phyloP scores from a whole-genome alignment of 2,329 filamentous ascomycete genomes.

The Penicillium sp. region DNA sequence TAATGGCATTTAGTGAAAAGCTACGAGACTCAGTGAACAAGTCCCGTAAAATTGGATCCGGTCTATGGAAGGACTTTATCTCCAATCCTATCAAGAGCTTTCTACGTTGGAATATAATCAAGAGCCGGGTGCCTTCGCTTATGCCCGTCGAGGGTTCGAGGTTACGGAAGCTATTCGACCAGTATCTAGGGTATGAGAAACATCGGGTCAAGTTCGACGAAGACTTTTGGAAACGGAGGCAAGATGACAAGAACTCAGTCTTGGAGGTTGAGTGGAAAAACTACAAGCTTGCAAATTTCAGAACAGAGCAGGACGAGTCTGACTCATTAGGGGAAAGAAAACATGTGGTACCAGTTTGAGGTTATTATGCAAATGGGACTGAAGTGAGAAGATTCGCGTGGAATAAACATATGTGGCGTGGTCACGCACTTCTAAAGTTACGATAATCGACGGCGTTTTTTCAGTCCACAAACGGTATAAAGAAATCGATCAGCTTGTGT shows the following conservation, averaged over 20 bases:
- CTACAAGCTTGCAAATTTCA: conserved; percentile 5
- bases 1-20: conserved; percentile 55
- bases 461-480: too few species aligned
- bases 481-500: too few species aligned
- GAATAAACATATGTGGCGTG: too few species aligned
- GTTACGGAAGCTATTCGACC: conserved; percentile 23
- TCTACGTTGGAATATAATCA: conserved; percentile 12
- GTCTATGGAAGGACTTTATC: conserved; percentile 26
- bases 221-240: conserved; percentile 32
- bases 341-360: too few species aligned
- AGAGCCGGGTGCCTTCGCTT: conserved; percentile 4
- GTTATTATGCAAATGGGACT: too few species aligned
- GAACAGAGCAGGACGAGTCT: background rate
- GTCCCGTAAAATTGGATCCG: conserved; percentile 22
- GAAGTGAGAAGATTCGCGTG: too few species aligned
- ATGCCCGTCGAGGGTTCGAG: conserved; percentile 21
- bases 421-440: too few species aligned
- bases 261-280: conserved; percentile 2
- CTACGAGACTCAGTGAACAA: conserved; percentile 28
- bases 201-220: conserved; percentile 25
- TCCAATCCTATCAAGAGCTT: conserved; percentile 17
- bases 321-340: background rate
- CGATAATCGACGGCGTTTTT: too few species aligned
- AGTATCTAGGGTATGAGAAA: conserved; percentile 27
- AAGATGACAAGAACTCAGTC: conserved; percentile 16